These are phyloP conservation scores for Calendula officinalis DNA, from an alignment of 129 eudicot genomes.

Conservation along the genomic window DNA sequence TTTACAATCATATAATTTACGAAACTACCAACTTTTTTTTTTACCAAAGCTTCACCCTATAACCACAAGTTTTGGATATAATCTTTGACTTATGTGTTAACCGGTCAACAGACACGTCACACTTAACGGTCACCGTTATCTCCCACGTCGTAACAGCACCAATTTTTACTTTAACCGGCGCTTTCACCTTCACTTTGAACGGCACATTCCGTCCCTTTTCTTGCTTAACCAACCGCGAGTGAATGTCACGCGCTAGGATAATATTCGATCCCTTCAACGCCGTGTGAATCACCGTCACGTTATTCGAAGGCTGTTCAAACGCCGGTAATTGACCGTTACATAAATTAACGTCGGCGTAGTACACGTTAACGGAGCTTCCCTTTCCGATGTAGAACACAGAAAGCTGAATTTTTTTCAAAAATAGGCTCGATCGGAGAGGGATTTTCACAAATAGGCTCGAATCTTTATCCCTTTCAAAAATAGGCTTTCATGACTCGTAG, in stretches of 20 bases:
- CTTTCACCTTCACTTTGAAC: slow-evolving; percentile 43
- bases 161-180: slow-evolving; percentile 61
- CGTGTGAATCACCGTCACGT: slow-evolving; percentile 56
- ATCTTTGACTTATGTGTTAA: slow-evolving; percentile 46
- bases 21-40: not conserved
- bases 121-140: slow-evolving; percentile 53
- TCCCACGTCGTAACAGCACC: slow-evolving; percentile 81
- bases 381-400: slow-evolving; percentile 40
- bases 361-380: slow-evolving; percentile 49
- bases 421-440: too few relatives aligned
- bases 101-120: slow-evolving; percentile 62
- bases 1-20: slow-evolving; percentile 24
- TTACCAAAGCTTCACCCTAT: slow-evolving; percentile 63
- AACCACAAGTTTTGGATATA: slow-evolving; percentile 47
- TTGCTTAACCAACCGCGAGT: slow-evolving; percentile 38
- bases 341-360: slow-evolving; percentile 42
- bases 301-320: slow-evolving; percentile 57
- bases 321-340: slow-evolving; percentile 58
- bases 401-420: too few relatives aligned
- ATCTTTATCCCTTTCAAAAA: too few relatives aligned
- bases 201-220: slow-evolving; percentile 50
- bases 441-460: too few relatives aligned
- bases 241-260: slow-evolving; percentile 40
- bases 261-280: slow-evolving; percentile 50
- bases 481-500: too few relatives aligned